A percentile compares a stretch with the other conserved stretches of the same genome.
Conservation (phyloP, 73 alveolate genomes). For the Durusdinium trenchii region DNA sequence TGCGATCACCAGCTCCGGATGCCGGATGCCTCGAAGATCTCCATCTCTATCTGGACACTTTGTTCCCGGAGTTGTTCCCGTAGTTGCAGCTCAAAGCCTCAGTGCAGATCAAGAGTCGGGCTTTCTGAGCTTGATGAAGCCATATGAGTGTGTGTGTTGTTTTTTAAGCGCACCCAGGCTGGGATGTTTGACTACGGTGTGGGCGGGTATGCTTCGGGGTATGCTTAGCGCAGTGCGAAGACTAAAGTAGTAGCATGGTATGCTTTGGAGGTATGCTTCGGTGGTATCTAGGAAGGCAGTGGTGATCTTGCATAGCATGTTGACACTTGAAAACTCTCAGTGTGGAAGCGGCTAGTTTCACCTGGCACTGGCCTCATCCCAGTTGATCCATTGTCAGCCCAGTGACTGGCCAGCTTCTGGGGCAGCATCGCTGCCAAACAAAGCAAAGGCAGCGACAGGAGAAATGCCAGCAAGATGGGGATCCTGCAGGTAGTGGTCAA, state of each 20-base stretch:
- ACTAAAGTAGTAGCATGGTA: background rate
- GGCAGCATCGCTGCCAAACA: background rate
- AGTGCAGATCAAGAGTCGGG: too few relatives aligned
- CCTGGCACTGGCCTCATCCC: too few relatives aligned
- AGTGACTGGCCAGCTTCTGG: conserved; percentile 57
- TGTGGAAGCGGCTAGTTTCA: too few relatives aligned
- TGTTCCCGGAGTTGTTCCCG: background rate
- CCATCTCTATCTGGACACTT: conserved; percentile 27
- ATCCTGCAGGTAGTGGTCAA: background rate
- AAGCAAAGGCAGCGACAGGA: conserved; percentile 56
- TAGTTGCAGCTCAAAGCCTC: conserved; percentile 31
- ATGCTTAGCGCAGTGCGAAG: too few relatives aligned
- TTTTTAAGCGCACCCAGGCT: background rate
- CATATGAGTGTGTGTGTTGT: too few relatives aligned
- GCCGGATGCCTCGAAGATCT: background rate
- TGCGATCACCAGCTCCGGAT: too few relatives aligned
- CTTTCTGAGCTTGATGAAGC: background rate
- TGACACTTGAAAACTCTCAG: too few relatives aligned
- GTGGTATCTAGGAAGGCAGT: background rate
- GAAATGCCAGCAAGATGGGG: conserved; percentile 73
- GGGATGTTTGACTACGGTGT: background rate
- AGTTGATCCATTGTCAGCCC: background rate
- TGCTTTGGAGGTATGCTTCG: background rate
- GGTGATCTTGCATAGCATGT: background rate
- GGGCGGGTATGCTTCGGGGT: background rate